Percentiles rank a stretch among this genome's conserved stretches.
These are phyloP conservation scores for Isabelozyma pseudorhagii DNA, from an alignment of 805 yeast species.

Conservation along the genomic window DNA sequence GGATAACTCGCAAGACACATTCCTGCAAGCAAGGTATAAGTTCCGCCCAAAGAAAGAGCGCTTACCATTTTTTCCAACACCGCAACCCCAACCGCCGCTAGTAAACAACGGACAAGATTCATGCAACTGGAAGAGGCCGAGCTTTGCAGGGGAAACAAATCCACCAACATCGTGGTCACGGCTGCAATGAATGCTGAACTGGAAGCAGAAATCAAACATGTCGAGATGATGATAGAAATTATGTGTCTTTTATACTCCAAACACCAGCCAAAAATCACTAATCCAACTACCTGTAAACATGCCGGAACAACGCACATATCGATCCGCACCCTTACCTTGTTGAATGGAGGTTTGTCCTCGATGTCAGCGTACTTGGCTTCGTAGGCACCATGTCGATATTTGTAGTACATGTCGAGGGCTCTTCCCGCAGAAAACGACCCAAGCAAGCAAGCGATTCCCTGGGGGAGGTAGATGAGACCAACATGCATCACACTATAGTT, in stretches of 20 bases:
- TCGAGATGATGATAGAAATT: slow-evolving; percentile 55
- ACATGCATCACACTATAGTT: slow-evolving; percentile 51
- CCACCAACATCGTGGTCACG: slow-evolving; percentile 69
- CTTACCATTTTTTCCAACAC: slow-evolving; percentile 59
- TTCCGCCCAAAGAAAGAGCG: slow-evolving; percentile 67
- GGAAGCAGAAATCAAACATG: slow-evolving; percentile 57
- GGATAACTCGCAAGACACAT: slow-evolving; percentile 19
- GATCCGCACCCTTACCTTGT: slow-evolving; percentile 55
- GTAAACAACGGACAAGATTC: slow-evolving; percentile 70
- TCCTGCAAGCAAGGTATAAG: slow-evolving; percentile 68
- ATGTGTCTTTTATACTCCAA: slow-evolving; percentile 45
- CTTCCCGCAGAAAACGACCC: slow-evolving; percentile 63
- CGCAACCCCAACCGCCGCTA: slow-evolving; percentile 70
- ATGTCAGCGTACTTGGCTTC: slow-evolving; percentile 21
- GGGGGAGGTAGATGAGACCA: slow-evolving; percentile 72
- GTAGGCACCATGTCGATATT: slow-evolving; percentile 16
- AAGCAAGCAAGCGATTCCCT: slow-evolving; percentile 62
- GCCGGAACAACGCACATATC: slow-evolving; percentile 32
- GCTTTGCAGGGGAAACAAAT: slow-evolving; percentile 64
- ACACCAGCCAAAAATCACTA: slow-evolving; percentile 69
- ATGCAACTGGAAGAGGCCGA: slow-evolving; percentile 74
- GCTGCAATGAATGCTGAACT: slow-evolving; percentile 56
- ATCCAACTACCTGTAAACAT: slow-evolving; percentile 32
- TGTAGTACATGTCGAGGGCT: slow-evolving; percentile 51
- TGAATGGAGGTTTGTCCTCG: slow-evolving; percentile 40